Percentiles rank a stretch among this genome's conserved stretches.
phyloP scores from a whole-genome alignment of 2,329 filamentous ascomycete species.

The Fusarium redolens region DNA sequence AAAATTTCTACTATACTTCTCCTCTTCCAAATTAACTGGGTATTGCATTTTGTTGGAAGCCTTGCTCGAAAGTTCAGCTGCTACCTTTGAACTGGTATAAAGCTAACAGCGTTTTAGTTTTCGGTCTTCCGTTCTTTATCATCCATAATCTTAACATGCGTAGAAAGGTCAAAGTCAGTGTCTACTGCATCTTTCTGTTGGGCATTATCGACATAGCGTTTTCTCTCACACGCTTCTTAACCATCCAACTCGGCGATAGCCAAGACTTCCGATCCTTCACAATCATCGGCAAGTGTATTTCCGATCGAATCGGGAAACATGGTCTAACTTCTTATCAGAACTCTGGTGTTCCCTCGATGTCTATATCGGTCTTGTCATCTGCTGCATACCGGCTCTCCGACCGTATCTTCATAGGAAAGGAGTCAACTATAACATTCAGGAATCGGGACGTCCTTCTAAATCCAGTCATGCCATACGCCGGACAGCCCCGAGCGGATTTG shows the following conservation, averaged over 20 bases:
- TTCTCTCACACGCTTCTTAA: conserved; percentile 32
- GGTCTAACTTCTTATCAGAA: neutral
- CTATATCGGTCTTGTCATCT: conserved; percentile 33
- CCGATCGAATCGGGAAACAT: accelerated
- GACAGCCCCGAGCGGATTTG: conserved; percentile 10
- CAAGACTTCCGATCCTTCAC: conserved; percentile 27
- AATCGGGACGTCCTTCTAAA: neutral
- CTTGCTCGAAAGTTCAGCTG: neutral
- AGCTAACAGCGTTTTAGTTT: neutral
- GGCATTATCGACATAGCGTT: conserved; percentile 35
- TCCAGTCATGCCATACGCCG: neutral
- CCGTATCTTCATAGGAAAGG: conserved; percentile 27
- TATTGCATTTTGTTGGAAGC: conserved; percentile 22
- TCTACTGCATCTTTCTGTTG: conserved; percentile 32
- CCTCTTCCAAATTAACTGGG: conserved; percentile 24
- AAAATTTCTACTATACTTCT: neutral
- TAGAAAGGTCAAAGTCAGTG: conserved; percentile 12
- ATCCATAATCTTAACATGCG: conserved; percentile 29
- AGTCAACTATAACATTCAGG: neutral
- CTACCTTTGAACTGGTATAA: accelerated
- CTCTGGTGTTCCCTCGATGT: conserved; percentile 36
- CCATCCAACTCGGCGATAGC: neutral
- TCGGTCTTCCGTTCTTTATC: conserved; percentile 14
- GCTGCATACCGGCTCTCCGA: conserved; percentile 34
- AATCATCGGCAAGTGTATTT: neutral